Evolutionary conservation across 1,284 basidiomycete species (phyloP).

Genomic region (Cystobasidium pallidum): DNA sequence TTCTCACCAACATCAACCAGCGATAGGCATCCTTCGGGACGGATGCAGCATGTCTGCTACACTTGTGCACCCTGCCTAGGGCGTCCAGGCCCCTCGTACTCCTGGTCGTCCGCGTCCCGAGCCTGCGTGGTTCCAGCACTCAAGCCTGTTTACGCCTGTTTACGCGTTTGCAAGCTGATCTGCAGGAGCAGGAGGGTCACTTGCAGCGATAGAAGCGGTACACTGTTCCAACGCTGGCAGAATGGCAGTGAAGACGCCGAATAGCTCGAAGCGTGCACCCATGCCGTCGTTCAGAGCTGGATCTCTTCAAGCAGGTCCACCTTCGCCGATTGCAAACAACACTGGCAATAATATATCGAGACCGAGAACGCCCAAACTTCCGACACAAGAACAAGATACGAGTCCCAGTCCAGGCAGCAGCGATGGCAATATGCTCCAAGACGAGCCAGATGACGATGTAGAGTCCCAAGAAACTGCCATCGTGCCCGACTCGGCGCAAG

Average conservation of each 20-base stretch:
- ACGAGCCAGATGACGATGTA: slow-evolving; percentile 1
- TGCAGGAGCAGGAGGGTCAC: no score
- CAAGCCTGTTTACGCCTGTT: neutral
- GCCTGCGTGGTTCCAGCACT: no score
- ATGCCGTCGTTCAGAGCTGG: neutral
- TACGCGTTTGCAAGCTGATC: slow-evolving; percentile 3
- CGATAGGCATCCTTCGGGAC: no score
- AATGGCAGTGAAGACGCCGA: neutral
- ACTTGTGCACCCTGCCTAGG: no score
- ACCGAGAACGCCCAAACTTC: neutral
- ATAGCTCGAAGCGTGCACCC: neutral
- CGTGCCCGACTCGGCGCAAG: slow-evolving; percentile 20
- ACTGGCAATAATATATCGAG: neutral
- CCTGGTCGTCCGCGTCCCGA: no score
- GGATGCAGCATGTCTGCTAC: no score
- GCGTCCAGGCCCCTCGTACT: no score
- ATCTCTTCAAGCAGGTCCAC: neutral
- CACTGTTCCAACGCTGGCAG: no score
- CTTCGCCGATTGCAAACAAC: slow-evolving; percentile 8
- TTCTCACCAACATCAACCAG: no score
- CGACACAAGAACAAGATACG: slow-evolving; percentile 16
- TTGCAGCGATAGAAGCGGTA: no score
- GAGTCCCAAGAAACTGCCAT: slow-evolving; percentile 25
- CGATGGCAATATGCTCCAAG: neutral
- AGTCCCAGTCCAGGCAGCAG: slow-evolving; percentile 2